Conservation (phyloP, 2,329 filamentous ascomycete species). For the Coleophoma crateriformis region DNA sequence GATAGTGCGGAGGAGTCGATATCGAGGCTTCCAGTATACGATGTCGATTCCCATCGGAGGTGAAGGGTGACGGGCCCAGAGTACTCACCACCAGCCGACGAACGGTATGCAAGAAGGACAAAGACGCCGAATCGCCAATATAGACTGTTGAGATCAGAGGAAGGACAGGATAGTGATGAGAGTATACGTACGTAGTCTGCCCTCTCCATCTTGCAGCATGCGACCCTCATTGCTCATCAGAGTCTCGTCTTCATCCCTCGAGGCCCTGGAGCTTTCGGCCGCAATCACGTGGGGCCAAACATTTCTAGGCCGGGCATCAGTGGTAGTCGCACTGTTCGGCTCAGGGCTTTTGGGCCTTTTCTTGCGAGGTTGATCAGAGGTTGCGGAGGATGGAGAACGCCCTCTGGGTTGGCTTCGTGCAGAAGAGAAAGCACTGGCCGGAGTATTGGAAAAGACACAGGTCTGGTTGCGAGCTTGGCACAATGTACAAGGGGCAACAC, state of each 20-base stretch:
- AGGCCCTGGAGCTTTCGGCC: neutral
- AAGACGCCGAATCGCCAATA: constrained; percentile 20
- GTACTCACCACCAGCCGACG: constrained; percentile 19
- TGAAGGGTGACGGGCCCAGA: constrained; percentile 18
- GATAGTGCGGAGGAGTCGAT: constrained; percentile 2
- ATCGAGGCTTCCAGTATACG: constrained; percentile 17
- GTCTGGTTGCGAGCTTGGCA: constrained; percentile 3
- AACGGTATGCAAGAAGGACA: constrained; percentile 22
- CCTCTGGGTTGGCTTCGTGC: neutral
- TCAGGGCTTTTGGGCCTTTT: constrained; percentile 13
- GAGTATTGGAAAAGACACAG: constrained; percentile 3
- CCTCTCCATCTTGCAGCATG: constrained; percentile 6
- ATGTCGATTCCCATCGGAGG: constrained; percentile 16
- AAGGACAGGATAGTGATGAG: neutral
- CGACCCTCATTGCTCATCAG: constrained; percentile 2
- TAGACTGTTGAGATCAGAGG: constrained; percentile 10
- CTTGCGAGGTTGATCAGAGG: neutral
- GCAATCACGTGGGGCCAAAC: neutral
- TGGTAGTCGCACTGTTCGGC: neutral
- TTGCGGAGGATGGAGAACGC: neutral
- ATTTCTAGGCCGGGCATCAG: neutral
- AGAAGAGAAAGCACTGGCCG: neutral
- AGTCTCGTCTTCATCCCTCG: constrained; percentile 2
- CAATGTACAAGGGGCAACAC: constrained; percentile 3
- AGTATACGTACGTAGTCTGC: constrained; percentile 3